A percentile compares a stretch with the other conserved stretches of the same genome.
phyloP scores from a whole-genome alignment of 306 rosid species.

The Sicyos baderoa region DNA sequence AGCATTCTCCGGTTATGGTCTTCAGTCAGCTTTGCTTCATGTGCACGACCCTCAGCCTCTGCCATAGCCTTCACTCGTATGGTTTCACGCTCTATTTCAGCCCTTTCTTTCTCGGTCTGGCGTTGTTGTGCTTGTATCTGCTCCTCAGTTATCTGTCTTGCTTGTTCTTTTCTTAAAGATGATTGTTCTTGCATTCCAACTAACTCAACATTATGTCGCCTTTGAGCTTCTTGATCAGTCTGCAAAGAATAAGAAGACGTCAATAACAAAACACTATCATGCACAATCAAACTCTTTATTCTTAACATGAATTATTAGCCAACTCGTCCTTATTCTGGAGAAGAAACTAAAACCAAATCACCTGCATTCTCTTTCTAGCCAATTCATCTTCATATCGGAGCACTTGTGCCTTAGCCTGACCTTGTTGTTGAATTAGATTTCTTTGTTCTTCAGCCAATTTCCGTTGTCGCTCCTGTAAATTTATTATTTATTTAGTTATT shows the following conservation, averaged over 20 bases:
- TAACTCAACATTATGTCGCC: slow-evolving; percentile 78
- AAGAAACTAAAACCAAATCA: slow-evolving; percentile 27
- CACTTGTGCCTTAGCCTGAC: slow-evolving; percentile 76
- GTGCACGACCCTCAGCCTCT: slow-evolving; percentile 88
- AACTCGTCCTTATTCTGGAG: background rate
- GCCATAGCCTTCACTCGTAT: slow-evolving; percentile 87
- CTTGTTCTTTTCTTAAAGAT: slow-evolving; percentile 69
- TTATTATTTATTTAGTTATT: no score
- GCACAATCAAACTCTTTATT: background rate
- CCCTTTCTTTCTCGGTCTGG: slow-evolving; percentile 80
- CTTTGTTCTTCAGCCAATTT: slow-evolving; percentile 81
- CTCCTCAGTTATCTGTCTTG: slow-evolving; percentile 79
- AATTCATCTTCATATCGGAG: slow-evolving; percentile 73
- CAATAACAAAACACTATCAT: slow-evolving; percentile 13
- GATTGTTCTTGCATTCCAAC: slow-evolving; percentile 92
- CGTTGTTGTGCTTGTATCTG: slow-evolving; percentile 86
- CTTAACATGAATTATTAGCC: background rate
- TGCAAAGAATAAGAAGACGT: slow-evolving; percentile 26
- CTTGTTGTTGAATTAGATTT: slow-evolving; percentile 72
- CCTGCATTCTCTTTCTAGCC: slow-evolving; percentile 90
- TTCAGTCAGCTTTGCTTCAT: slow-evolving; percentile 76
- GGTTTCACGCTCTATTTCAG: slow-evolving; percentile 87
- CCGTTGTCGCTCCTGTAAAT: slow-evolving; percentile 61
- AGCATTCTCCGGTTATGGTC: slow-evolving; percentile 89
- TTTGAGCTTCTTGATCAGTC: slow-evolving; percentile 85